These are phyloP conservation scores for Agrocybe praecox DNA, from an alignment of 768 basidiomycete genomes.

Conservation along the genomic window DNA sequence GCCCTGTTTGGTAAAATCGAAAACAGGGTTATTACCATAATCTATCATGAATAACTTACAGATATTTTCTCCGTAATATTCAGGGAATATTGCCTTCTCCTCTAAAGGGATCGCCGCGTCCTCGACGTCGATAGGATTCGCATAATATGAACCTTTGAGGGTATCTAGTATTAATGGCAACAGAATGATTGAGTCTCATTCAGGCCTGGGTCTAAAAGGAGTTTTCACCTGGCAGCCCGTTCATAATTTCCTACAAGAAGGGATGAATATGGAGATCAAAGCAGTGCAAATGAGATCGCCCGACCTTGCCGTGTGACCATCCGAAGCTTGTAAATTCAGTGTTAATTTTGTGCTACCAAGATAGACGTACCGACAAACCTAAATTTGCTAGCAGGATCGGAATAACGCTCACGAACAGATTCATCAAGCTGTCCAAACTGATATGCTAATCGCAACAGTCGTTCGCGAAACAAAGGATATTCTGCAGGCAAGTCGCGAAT, in stretches of 20 bases:
- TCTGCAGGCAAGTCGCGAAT: slow-evolving; percentile 76
- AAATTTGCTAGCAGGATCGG: slow-evolving; percentile 72
- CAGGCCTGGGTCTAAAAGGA: too few species aligned
- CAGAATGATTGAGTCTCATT: too few species aligned
- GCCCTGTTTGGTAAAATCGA: slow-evolving; percentile 52
- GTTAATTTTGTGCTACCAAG: not conserved
- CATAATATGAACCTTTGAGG: slow-evolving; percentile 94
- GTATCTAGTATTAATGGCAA: too few species aligned
- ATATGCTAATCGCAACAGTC: slow-evolving; percentile 75
- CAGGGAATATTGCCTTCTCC: slow-evolving; percentile 62
- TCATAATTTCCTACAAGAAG: slow-evolving; percentile 83
- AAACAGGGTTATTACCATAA: not conserved
- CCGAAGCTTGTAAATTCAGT: slow-evolving; percentile 64
- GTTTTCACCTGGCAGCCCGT: slow-evolving; percentile 74
- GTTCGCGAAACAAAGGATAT: slow-evolving; percentile 66
- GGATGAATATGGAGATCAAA: not conserved
- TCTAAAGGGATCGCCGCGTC: slow-evolving; percentile 58
- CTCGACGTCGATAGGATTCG: slow-evolving; percentile 73
- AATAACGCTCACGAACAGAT: slow-evolving; percentile 67
- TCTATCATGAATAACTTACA: slow-evolving; percentile 49
- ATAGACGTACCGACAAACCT: slow-evolving; percentile 48
- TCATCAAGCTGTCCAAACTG: slow-evolving; percentile 76
- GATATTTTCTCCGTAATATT: slow-evolving; percentile 89
- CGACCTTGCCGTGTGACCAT: slow-evolving; percentile 96
- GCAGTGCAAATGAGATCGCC: not conserved